phyloP scores from a whole-genome alignment of 257 asterid genomes.

The Capsicum baccatum region DNA sequence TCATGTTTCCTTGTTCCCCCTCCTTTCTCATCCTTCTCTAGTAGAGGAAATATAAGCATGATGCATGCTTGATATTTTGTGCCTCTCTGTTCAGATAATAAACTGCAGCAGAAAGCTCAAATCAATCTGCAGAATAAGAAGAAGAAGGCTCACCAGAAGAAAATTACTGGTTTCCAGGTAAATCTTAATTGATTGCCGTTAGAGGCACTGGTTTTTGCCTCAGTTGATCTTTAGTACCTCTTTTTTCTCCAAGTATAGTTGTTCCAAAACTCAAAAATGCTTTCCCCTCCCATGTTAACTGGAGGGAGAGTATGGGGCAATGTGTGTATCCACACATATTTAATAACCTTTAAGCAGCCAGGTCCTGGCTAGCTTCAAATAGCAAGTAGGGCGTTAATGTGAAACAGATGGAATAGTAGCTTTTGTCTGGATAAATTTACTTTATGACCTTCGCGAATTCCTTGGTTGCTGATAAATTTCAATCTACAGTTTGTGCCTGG shows the following conservation, averaged over 20 bases:
- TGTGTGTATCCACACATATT: background rate
- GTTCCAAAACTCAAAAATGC: slow-evolving; percentile 10
- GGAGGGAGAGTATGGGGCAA: background rate
- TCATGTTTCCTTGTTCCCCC: slow-evolving; percentile 16
- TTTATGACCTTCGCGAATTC: background rate
- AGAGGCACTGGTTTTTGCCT: background rate
- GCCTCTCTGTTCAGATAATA: slow-evolving; percentile 64
- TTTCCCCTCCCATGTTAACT: background rate
- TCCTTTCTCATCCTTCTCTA: slow-evolving; percentile 23
- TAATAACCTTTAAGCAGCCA: background rate
- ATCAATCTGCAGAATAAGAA: slow-evolving; percentile 92
- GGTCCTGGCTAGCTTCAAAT: background rate
- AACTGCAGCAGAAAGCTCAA: slow-evolving; percentile 71
- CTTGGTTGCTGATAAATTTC: slow-evolving; percentile 38
- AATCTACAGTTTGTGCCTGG: slow-evolving; percentile 87
- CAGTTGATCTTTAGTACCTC: background rate
- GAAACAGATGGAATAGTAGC: slow-evolving; percentile 15
- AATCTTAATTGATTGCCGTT: slow-evolving; percentile 15
- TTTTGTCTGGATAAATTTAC: background rate
- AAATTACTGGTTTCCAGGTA: slow-evolving; percentile 99
- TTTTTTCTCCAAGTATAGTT: background rate
- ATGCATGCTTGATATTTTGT: slow-evolving; percentile 28
- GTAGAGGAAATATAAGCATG: slow-evolving; percentile 27
- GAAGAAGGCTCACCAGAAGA: slow-evolving; percentile 92
- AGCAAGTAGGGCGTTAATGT: background rate